Conservation (phyloP, 2,329 filamentous ascomycete species). For the Escovopsis sp. region DNA sequence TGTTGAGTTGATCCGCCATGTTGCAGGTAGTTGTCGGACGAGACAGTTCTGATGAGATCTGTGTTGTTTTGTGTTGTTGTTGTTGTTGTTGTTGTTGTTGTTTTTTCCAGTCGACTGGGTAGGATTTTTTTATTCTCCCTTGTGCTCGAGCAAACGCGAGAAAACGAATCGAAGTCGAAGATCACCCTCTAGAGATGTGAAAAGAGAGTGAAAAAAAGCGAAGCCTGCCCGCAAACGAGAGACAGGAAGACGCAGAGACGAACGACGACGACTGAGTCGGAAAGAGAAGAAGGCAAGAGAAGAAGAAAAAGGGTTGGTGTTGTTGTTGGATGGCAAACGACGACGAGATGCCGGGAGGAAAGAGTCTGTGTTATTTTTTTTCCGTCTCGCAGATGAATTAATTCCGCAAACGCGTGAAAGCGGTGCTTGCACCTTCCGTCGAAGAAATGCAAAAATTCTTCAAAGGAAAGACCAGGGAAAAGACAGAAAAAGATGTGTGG, state of each 20-base stretch:
- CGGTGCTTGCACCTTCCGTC: slow-evolving; percentile 22
- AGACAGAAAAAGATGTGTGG: slow-evolving; percentile 13
- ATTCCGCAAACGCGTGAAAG: slow-evolving; percentile 14
- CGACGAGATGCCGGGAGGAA: slow-evolving; percentile 13
- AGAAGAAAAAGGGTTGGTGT: slow-evolving; percentile 10
- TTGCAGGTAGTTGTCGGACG: slow-evolving; percentile 21
- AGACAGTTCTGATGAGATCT: slow-evolving; percentile 8
- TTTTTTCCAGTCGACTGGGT: slow-evolving; percentile 1
- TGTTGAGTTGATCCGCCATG: slow-evolving; percentile 78
- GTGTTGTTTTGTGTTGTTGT: background rate
- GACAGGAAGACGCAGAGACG: slow-evolving; percentile 14
- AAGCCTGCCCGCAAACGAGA: slow-evolving; percentile 15
- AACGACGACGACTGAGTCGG: slow-evolving; percentile 11
- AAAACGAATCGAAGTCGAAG: slow-evolving; percentile 6
- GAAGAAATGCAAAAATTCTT: slow-evolving; percentile 28
- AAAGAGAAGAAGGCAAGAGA: slow-evolving; percentile 12
- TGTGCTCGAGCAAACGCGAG: slow-evolving; percentile 1
- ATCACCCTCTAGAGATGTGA: slow-evolving; percentile 16
- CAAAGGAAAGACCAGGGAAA: slow-evolving; percentile 32
- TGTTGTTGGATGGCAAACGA: slow-evolving; percentile 13
- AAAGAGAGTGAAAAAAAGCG: slow-evolving; percentile 13
- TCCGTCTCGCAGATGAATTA: slow-evolving; percentile 20
- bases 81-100: background rate
- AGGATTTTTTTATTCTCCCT: background rate
- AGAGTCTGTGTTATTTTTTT: slow-evolving; percentile 2